Base-by-base conservation (phyloP, 2,329 filamentous ascomycete genomes). In the Knufia fluminis region DNA sequence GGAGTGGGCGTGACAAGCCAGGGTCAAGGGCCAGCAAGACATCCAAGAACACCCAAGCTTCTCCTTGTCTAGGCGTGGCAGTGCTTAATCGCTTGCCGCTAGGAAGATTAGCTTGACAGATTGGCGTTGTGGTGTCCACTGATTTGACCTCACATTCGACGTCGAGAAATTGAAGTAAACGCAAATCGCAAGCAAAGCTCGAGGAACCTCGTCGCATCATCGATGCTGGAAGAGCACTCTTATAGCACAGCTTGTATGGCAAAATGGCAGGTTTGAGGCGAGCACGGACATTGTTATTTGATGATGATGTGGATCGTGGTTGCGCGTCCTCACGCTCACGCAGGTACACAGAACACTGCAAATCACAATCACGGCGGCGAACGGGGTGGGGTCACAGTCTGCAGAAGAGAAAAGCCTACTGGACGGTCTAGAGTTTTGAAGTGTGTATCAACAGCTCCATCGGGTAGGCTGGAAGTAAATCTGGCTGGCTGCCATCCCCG, bases 331-430 rank as follows among this genome's bases (percentile, higher is more conserved):
- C 26, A 26, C 36, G 17, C 36, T 40, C 40, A 38, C 28, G 31
- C 43, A 35, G 23, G 33, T 24, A 39, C 45, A 39, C 10, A 40
- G 31, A 40, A 40, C 23, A 48, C 33, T 38, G 33, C 44, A 46
- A 46, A 46, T 46, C 33, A 36, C n/a, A 26, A 31, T 35, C 12
- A 31, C 20, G 16, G 16, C 20, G n/a, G 4, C 9, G 22, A 28
- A 23, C 8, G 14, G 28, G n/a, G 42, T 35, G 32, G 43, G 23
- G 19, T n/a, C 7, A 2, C 12, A 46, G 19, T 10, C 12, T 3
- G 9, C 28, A n/a, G 32, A 24, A 28, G 12, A 14, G 14, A 14
- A 23, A 4, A n/a, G n/a, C n/a, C 32, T 22, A 46, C 32, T 46
- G 43, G 43, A 7, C 16, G n/a, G 7, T 3, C 19, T 17, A 3